Percentiles rank a stretch among this genome's conserved stretches.
Evolutionary conservation across 257 asterid genomes (phyloP).

Genomic region (Primulina huaijiensis): DNA sequence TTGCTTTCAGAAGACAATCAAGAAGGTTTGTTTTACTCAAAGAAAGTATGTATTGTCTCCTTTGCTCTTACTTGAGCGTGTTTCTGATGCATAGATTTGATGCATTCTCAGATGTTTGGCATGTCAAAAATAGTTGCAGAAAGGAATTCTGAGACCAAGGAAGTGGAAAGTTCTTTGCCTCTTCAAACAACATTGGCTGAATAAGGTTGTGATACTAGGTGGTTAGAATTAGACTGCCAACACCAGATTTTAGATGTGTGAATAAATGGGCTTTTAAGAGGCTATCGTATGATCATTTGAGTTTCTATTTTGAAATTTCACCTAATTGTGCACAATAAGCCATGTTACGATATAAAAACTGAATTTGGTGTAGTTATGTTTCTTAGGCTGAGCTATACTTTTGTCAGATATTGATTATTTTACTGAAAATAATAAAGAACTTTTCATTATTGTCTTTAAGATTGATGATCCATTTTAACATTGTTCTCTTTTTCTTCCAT

Average conservation of each 20-base stretch:
- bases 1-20: conserved; percentile 81
- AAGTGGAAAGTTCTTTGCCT: conserved; percentile 76
- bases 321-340: not conserved
- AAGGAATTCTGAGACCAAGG: conserved; percentile 52
- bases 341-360: not conserved
- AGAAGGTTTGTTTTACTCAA: conserved; percentile 47
- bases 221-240: not conserved
- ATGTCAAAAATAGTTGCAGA: conserved; percentile 88
- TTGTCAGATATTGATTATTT: not conserved
- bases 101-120: conserved; percentile 67
- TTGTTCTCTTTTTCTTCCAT: not conserved
- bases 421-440: not conserved
- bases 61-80: not conserved
- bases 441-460: not conserved
- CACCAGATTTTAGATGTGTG: conserved; percentile 1
- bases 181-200: conserved; percentile 66
- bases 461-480: not conserved
- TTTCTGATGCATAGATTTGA: conserved; percentile 13
- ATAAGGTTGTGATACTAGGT: conserved; percentile 29
- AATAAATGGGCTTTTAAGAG: not conserved
- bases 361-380: not conserved
- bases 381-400: not conserved
- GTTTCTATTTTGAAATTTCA: conserved; percentile 15
- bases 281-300: conserved; percentile 7
- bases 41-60: not conserved